A percentile compares a stretch with the other conserved stretches of the same genome.
phyloP scores from a whole-genome alignment of 2,329 filamentous ascomycete species.

The Fusarium sp. region DNA sequence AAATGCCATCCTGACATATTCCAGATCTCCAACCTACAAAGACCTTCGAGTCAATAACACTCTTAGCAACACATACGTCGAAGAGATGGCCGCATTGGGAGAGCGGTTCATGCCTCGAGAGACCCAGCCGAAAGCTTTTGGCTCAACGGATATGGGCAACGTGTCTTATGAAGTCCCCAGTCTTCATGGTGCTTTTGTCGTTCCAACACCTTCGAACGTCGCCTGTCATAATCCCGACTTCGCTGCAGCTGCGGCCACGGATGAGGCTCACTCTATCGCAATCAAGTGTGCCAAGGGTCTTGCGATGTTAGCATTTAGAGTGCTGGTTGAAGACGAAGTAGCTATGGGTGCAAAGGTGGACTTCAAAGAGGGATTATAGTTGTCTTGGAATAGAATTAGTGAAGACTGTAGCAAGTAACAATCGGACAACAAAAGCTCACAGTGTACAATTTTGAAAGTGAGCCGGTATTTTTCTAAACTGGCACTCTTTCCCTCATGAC shows the following conservation, averaged over 20 bases:
- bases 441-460: no score
- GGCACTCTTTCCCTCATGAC: no score
- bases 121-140: background rate
- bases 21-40: background rate
- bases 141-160: conserved; percentile 1
- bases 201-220: background rate
- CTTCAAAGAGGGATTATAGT: no score
- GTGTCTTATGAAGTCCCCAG: background rate
- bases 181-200: background rate
- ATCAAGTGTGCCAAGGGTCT: background rate
- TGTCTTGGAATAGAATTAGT: no score
- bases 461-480: no score
- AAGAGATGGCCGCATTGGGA: background rate
- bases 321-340: background rate
- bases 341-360: no score
- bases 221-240: background rate
- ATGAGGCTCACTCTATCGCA: background rate
- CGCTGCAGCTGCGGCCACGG: background rate
- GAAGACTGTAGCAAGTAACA: no score
- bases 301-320: background rate
- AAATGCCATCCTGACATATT: no score
- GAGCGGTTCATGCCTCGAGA: background rate
- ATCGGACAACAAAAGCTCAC: no score
- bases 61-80: background rate
- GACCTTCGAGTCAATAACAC: background rate